Base-by-base conservation (phyloP, 768 basidiomycete genomes). In the Suillus brevipes region DNA sequence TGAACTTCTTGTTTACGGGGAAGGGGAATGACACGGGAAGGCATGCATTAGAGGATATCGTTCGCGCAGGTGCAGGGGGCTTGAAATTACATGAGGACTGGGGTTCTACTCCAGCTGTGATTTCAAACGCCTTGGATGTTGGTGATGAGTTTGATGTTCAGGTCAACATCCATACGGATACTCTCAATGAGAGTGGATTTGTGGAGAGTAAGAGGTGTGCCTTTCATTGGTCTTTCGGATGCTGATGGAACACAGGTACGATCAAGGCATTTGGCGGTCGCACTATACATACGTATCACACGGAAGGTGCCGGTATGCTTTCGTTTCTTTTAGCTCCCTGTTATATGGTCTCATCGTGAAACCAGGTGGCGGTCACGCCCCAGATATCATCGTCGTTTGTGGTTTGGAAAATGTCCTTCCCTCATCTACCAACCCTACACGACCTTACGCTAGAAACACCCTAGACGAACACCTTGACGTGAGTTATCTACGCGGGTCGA, bases 21-120 rank as follows among this genome's bases (percentile, higher is more conserved):
- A 99, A 97, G 77, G 97, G 96, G 0, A 99, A 98, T 69, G 97
- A 99, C 72, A 85, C 91, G 0, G 94, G 89, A 0, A 80, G 83
- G 12, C 81, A 70, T 3, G 90, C 91, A 4, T 74, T 98, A 61
- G 89, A 88, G 74, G 96, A 97, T 65, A 82, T 95, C 62, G 82
- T 97, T 31, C 81, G 82, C 65, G 93, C 94, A 14, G 96, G 96
- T 12, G 94, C 93, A 1, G 86, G 84, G 16, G 97, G 97, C 2
- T 75, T 99, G 70, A 99, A 99, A 79, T 78, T 99, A 65, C 97
- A 99, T 71, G 97, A 99, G 76, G 97, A 99, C 75, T 98, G 97
- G 97, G 97, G 97, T 2, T 83, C 87, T 23, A 96, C 95, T 1
- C 97, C 97, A 1, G 86, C 87, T 20, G 85, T 86, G 1, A 98